These are phyloP conservation scores for Pythium monospermum DNA, from an alignment of 352 stramenopile genomes.

Conservation along the genomic window DNA sequence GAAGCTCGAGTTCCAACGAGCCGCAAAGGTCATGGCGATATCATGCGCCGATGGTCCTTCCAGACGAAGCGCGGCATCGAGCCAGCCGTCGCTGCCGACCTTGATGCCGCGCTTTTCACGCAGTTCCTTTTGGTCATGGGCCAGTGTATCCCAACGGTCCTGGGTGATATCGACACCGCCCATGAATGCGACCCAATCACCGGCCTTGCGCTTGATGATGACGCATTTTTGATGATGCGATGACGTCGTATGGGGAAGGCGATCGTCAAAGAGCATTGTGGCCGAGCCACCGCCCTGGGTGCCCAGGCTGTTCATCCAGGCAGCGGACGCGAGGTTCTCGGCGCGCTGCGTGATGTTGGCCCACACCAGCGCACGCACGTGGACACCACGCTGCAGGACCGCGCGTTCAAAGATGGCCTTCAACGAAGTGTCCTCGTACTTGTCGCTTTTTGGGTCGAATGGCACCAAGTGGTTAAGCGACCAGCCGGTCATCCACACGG, in stretches of 20 bases:
- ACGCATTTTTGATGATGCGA: constrained; percentile 17
- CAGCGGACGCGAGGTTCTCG: constrained; percentile 8
- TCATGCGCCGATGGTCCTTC: constrained; percentile 40
- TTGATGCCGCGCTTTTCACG: constrained; percentile 38
- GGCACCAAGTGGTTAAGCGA: constrained; percentile 14
- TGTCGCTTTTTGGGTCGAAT: constrained; percentile 1
- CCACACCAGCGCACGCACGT: constrained; percentile 29
- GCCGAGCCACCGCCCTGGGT: constrained; percentile 4
- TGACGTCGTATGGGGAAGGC: constrained; percentile 8
- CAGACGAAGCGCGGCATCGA: constrained; percentile 50
- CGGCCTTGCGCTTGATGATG: neutral
- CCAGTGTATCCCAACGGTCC: constrained; percentile 57
- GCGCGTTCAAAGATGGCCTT: constrained; percentile 13
- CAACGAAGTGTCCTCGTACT: constrained; percentile 11
- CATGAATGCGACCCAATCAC: constrained; percentile 38
- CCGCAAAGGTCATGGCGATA: constrained; percentile 57
- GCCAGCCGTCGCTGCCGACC: constrained; percentile 38
- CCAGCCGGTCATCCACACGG: constrained; percentile 24
- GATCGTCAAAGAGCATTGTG: constrained; percentile 10
- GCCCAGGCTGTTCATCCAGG: constrained; percentile 22
- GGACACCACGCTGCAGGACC: constrained; percentile 20
- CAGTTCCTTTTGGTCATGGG: constrained; percentile 42
- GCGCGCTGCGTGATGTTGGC: constrained; percentile 18
- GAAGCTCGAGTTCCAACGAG: constrained; percentile 49
- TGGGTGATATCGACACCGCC: constrained; percentile 50